Evolutionary conservation across 805 yeast genomes (phyloP), one percentile per base, ranked within the genome.

Genomic region (Zygotorulaspora sp.): DNA sequence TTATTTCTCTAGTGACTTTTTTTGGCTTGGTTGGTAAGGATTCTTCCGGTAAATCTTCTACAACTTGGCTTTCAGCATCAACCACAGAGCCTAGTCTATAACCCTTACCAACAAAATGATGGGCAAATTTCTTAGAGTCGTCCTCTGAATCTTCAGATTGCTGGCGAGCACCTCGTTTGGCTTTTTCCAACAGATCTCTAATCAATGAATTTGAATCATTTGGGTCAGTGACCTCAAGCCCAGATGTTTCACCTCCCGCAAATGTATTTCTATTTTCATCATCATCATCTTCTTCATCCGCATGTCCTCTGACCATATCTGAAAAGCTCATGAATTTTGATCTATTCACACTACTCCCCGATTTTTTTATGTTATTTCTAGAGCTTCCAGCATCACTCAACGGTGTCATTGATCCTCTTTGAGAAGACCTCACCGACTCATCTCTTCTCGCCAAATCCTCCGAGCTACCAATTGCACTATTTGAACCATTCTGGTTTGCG

Each of bases 191-290:
- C 25, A 83, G 57, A 40, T 77, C 78, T 41, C 67, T 71, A 11
- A 77, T 75, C 35, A 66, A 63, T 48, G 67, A 71, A 51, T 67
- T 65, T 31, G 70, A 62, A 23, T 49, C 40, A 47, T 69, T 69
- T 16, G 92, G 92, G 53, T 83, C 83, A 49, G 85, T 86, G 14
- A 84, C 89, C 57, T 82, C 83, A 46, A 84, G 66, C 4, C 79
- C 92, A 1, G 89, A 81, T 41, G 84, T 83, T 57, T 83, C 82
- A 31, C 68, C 86, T 35, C 75, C 75, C 1, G 84, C 80, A 61
- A 75, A 79, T 43, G 78, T 74, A 51, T 78, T 77, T 40, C 80
- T 74, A 25, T 71, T 72, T 41, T 75, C 80, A 44, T 74, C 78
- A n/a, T 68, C 75, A 6, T 68, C 73, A 12, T 66, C 67, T 8